Percentiles rank a stretch among this genome's conserved stretches.
phyloP scores from a whole-genome alignment of 2,329 filamentous ascomycete genomes.

The Nakataea oryzae region DNA sequence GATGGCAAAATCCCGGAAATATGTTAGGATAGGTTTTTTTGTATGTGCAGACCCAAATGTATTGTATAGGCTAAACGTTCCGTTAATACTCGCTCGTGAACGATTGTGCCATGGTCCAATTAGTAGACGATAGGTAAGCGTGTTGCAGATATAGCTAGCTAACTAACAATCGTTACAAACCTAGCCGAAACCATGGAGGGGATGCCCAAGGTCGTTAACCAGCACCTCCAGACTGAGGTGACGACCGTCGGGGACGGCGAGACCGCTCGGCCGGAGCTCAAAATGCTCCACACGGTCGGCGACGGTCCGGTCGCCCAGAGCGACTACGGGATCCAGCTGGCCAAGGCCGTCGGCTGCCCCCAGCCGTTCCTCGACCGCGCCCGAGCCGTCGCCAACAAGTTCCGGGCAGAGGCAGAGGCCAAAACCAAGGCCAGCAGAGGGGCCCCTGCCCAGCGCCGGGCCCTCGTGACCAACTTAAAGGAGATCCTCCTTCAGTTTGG shows the following conservation, averaged over 20 bases:
- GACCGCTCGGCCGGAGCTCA: constrained; percentile 50
- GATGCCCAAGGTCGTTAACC: constrained; percentile 67
- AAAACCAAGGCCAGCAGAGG: not conserved
- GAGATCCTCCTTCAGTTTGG: not conserved
- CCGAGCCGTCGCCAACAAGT: constrained; percentile 49
- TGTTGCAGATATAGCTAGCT: too few species aligned
- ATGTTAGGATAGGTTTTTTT: too few species aligned
- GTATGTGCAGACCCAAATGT: too few species aligned
- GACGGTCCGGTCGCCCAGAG: constrained; percentile 60
- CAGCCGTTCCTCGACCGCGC: constrained; percentile 56
- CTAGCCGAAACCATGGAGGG: constrained; percentile 63
- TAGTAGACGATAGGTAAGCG: too few species aligned
- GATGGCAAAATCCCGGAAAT: too few species aligned
- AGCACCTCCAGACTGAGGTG: constrained; percentile 69
- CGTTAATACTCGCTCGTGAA: not conserved
- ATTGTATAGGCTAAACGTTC: too few species aligned
- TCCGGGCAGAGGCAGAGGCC: constrained; percentile 36
- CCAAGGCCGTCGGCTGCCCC: constrained; percentile 65
- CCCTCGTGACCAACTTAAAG: not conserved
- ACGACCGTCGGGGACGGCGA: constrained; percentile 14
- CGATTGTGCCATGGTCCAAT: not conserved
- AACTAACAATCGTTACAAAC: too few species aligned
- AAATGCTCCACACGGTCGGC: constrained; percentile 78
- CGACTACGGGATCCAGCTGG: constrained; percentile 78
- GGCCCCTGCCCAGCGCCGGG: not conserved